Evolutionary conservation across 2,329 filamentous ascomycete genomes (phyloP).

Genomic region (Penicillium sp.): DNA sequence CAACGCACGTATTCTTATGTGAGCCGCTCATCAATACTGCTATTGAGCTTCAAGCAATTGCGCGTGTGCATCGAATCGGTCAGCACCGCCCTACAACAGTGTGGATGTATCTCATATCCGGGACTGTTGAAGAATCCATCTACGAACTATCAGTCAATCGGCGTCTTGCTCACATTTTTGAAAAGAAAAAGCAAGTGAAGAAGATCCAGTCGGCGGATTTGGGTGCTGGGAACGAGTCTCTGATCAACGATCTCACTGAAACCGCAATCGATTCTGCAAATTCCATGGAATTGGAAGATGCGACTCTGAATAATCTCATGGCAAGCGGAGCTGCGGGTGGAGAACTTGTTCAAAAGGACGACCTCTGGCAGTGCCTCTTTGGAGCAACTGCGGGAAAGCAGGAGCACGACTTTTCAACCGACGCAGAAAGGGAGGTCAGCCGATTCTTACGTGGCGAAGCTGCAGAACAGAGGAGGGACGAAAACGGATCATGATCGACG

Average conservation of each 20-base stretch:
- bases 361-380: slow-evolving; percentile 88
- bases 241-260: slow-evolving; percentile 39
- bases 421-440: slow-evolving; percentile 42
- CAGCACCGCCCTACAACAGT: slow-evolving; percentile 84
- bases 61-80: slow-evolving; percentile 89
- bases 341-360: slow-evolving; percentile 70
- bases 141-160: slow-evolving; percentile 78
- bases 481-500: neutral
- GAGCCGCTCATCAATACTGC: slow-evolving; percentile 91
- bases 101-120: slow-evolving; percentile 89
- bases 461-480: slow-evolving; percentile 42
- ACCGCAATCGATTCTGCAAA: slow-evolving; percentile 76
- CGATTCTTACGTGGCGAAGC: slow-evolving; percentile 51
- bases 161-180: slow-evolving; percentile 69
- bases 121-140: slow-evolving; percentile 87
- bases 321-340: slow-evolving; percentile 64
- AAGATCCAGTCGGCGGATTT: slow-evolving; percentile 10
- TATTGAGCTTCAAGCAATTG: slow-evolving; percentile 89
- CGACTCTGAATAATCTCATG: slow-evolving; percentile 64
- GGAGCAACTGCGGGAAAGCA: slow-evolving; percentile 44
- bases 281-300: slow-evolving; percentile 72
- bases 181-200: slow-evolving; percentile 31
- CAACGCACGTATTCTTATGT: slow-evolving; percentile 88
- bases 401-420: slow-evolving; percentile 9
- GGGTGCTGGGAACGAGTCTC: slow-evolving; percentile 1